A percentile compares a stretch with the other conserved stretches of the same genome.
Conservation (phyloP, 2,329 filamentous ascomycete species). For the Chalaropsis thielavioides region DNA sequence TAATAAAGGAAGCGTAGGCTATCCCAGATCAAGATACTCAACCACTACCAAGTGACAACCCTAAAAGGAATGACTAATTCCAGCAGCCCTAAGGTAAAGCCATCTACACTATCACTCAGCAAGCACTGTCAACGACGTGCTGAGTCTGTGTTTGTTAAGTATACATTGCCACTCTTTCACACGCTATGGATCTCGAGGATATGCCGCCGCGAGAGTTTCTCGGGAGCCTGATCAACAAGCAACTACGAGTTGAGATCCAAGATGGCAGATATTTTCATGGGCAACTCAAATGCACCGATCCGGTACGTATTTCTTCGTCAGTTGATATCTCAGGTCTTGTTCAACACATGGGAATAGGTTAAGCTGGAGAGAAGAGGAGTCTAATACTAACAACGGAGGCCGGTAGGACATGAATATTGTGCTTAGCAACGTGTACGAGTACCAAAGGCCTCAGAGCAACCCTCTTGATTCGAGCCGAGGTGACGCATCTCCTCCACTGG, state of each 20-base stretch:
- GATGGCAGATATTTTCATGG: conserved; percentile 84
- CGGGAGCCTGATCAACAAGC: conserved; percentile 52
- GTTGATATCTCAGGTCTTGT: neutral
- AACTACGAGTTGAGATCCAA: conserved; percentile 61
- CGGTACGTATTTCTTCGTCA: conserved; percentile 37
- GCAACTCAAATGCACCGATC: conserved; percentile 86
- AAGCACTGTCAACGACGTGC: neutral
- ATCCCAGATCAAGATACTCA: neutral
- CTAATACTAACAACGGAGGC: neutral
- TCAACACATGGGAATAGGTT: neutral
- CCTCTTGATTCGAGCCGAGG: neutral
- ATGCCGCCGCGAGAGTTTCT: conserved; percentile 9
- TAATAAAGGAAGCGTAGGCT: neutral
- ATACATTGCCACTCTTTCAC: neutral
- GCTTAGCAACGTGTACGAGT: conserved; percentile 74
- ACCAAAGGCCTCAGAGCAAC: conserved; percentile 31
- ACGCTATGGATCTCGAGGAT: neutral
- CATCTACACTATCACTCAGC: neutral
- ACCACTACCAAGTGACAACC: rapidly evolving
- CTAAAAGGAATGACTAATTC: neutral
- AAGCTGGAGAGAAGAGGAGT: too few species aligned
- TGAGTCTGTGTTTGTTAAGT: neutral
- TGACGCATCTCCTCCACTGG: neutral
- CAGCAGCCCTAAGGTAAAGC: neutral
- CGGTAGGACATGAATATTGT: conserved; percentile 74